phyloP scores from a whole-genome alignment of 139 green algal genomes.

The Ulvella scutata region DNA sequence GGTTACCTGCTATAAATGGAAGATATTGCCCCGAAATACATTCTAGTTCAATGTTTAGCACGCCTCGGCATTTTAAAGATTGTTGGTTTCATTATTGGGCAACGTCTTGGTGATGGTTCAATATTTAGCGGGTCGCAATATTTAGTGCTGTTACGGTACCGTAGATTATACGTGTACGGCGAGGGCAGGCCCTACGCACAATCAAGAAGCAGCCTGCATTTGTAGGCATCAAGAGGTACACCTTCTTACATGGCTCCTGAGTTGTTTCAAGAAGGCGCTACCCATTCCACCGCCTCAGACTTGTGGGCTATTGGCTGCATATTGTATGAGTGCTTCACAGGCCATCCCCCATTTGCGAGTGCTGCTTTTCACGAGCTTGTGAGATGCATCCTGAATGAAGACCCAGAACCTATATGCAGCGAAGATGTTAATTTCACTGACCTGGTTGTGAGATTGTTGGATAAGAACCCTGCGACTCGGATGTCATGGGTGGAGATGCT shows the following conservation, averaged over 20 bases:
- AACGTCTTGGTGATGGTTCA: too few species aligned
- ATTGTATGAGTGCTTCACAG: conserved; percentile 79
- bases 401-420: conserved; percentile 33
- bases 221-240: conserved; percentile 60
- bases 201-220: too few species aligned
- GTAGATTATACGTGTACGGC: too few species aligned
- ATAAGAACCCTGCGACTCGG: conserved; percentile 62
- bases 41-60: too few species aligned
- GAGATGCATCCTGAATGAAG: conserved; percentile 43
- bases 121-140: too few species aligned
- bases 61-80: too few species aligned
- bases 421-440: conserved; percentile 39
- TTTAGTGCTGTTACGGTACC: too few species aligned
- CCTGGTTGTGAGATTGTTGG: conserved; percentile 56
- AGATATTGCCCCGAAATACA: too few species aligned
- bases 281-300: conserved; percentile 71
- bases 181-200: too few species aligned
- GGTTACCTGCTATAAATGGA: too few species aligned
- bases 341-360: conserved; percentile 70
- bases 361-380: conserved; percentile 61
- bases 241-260: conserved; percentile 91
- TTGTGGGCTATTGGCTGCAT: conserved; percentile 89
- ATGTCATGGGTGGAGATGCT: conserved; percentile 53
- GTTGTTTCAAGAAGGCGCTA: conserved; percentile 64
- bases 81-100: too few species aligned